Conservation (phyloP, 176 grass and related monocot species). For the Musa itinerans region DNA sequence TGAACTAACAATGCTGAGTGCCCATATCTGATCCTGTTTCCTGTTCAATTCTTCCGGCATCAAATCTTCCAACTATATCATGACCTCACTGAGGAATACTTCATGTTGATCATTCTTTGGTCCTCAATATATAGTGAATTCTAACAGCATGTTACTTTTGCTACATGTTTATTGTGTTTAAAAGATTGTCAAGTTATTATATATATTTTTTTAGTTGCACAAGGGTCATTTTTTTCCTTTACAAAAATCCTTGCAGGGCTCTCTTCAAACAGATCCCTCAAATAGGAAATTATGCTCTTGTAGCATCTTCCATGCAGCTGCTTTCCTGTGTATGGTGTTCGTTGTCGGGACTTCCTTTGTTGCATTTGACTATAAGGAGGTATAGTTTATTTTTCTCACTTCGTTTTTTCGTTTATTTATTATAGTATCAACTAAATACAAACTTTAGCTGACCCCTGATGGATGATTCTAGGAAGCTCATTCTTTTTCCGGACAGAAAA, state of each 20-base stretch:
- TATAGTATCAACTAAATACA: background rate
- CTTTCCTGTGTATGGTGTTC: background rate
- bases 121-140: background rate
- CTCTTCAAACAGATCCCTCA: background rate
- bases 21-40: background rate
- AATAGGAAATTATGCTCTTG: background rate
- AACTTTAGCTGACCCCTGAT: too few species aligned
- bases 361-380: background rate
- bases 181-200: background rate
- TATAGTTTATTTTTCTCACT: background rate
- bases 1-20: too few species aligned
- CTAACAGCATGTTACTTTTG: background rate
- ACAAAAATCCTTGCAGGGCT: background rate
- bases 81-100: too few species aligned
- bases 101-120: too few species aligned
- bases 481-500: too few species aligned
- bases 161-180: background rate
- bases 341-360: background rate
- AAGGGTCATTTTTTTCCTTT: background rate
- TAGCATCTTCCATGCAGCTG: background rate
- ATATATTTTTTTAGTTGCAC: background rate
- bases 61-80: background rate
- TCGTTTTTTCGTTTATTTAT: background rate
- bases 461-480: too few species aligned
- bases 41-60: background rate